Conservation (phyloP, 208 protist genomes). For the Phytomonas sp. region DNA sequence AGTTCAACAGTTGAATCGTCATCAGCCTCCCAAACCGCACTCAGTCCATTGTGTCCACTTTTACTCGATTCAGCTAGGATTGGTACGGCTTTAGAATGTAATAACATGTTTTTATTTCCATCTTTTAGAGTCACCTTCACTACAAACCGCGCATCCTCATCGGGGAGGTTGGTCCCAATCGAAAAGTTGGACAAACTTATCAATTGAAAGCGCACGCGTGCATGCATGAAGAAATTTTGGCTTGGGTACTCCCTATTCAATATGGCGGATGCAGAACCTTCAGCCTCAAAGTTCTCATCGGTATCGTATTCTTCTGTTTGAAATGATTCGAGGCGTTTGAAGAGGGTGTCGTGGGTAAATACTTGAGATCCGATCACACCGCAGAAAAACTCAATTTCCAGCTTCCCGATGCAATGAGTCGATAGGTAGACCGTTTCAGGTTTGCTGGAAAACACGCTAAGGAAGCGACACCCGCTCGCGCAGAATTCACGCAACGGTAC, state of each 20-base stretch:
- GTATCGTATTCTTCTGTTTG: neutral
- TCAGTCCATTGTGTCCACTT: neutral
- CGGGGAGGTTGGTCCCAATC: neutral
- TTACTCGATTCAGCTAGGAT: neutral
- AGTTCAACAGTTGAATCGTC: neutral
- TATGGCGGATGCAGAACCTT: neutral
- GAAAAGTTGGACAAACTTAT: neutral
- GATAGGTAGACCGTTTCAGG: neutral
- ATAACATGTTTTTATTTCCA: neutral
- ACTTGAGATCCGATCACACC: neutral
- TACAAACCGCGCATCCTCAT: neutral
- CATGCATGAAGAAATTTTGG: neutral
- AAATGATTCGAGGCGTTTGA: neutral
- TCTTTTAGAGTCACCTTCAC: neutral
- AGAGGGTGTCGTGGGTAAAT: neutral
- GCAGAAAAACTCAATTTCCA: neutral
- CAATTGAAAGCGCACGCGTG: neutral
- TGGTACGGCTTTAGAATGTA: neutral
- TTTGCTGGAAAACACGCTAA: conserved; percentile 2
- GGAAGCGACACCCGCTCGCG: neutral
- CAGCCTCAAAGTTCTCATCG: neutral
- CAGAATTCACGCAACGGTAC: conserved; percentile 29
- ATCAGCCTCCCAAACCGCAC: neutral
- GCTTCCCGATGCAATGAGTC: neutral
- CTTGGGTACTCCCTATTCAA: neutral